Evolutionary conservation across 495 filamentous ascomycete genomes (phyloP), one percentile per base, ranked within the genome.

Genomic region (Penicillium waksmanii): DNA sequence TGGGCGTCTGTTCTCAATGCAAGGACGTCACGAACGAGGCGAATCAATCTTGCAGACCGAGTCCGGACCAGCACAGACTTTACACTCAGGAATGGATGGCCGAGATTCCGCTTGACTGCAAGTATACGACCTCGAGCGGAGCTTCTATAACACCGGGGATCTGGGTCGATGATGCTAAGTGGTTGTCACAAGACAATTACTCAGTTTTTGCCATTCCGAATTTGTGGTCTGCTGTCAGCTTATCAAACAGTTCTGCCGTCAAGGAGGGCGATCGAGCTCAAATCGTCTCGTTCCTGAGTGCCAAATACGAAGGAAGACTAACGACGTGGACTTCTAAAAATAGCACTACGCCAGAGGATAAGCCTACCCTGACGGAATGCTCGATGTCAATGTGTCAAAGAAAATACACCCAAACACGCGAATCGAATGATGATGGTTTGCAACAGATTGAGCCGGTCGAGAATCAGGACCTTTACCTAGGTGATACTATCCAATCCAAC

Each of bases 1-100:
- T 63, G 3, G 60, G 60, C 3, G n/a, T 63, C 6, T 63, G 60
- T 34, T 55, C 40, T 12, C 15, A 47, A 13, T 63, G 60, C 36
- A 50, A 63, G 11, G 60, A 63, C 51, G 21, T 58, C 17, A 58
- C 60, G n/a, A 4, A 19, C 3, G 13, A 25, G 15, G 43, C 60
- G n/a, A 44, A 55, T 33, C 54, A 62, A 15, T 42, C 34, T 19
- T 62, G 60, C n/a, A 34, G 3, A 3, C 11, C 44, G 10, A 47
- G 21, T 47, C 23, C 44, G 17, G 21, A 19, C 17, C 12, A 38
- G 36, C 36, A 38, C 10, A 12, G 2, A 38, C 36, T 38, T 5
- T 38, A 38, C 15, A 25, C 17, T 19, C 15, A 19, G 17, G 15
- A 47, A 47, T 47, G 44, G 44, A 19, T 25, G 44, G 21, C 9